Percentiles rank a stretch among this genome's conserved stretches.
These are phyloP conservation scores for Aegilops tauschii DNA, from an alignment of 176 grass and related monocot species.

Conservation along the genomic window DNA sequence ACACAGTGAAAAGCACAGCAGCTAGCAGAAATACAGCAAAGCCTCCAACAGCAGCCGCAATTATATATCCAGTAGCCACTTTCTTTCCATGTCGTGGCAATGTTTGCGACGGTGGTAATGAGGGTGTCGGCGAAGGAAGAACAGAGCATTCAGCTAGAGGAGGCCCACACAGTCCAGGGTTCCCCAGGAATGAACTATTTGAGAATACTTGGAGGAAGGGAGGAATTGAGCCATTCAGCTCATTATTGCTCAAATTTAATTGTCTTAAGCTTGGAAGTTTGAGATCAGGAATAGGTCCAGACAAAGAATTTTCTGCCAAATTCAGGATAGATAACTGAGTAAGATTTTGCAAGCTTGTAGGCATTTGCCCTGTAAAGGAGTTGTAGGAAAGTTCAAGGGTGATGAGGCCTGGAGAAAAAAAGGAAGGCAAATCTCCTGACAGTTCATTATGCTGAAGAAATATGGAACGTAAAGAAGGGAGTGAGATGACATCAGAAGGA, in stretches of 20 bases:
- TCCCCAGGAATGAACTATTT: conserved; percentile 68
- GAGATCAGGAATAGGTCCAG: conserved; percentile 79
- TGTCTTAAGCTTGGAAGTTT: conserved; percentile 60
- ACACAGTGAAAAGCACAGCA: conserved; percentile 51
- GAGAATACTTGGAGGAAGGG: conserved; percentile 69
- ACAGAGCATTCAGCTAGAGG: conserved; percentile 73
- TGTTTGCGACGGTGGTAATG: conserved; percentile 29
- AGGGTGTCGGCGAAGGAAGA: conserved; percentile 42
- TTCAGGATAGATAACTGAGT: conserved; percentile 62
- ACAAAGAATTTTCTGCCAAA: conserved; percentile 69
- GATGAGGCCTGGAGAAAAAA: conserved; percentile 52
- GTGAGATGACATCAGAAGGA: conserved; percentile 63
- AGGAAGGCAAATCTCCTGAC: conserved; percentile 72
- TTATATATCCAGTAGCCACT: conserved; percentile 55
- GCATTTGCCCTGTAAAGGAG: conserved; percentile 77
- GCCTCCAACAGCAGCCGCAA: conserved; percentile 55
- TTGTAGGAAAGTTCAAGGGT: conserved; percentile 87
- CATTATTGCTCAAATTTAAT: conserved; percentile 79
- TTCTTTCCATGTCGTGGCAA: conserved; percentile 40
- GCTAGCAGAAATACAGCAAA: conserved; percentile 66
- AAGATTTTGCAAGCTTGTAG: conserved; percentile 57
- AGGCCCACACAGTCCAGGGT: conserved; percentile 68
- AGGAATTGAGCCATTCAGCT: conserved; percentile 78
- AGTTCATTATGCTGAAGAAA: conserved; percentile 91
- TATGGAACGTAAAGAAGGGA: conserved; percentile 75